These are phyloP conservation scores for Capillidium heterosporum DNA, from an alignment of 371 early-diverging fungal species.

Conservation along the genomic window DNA sequence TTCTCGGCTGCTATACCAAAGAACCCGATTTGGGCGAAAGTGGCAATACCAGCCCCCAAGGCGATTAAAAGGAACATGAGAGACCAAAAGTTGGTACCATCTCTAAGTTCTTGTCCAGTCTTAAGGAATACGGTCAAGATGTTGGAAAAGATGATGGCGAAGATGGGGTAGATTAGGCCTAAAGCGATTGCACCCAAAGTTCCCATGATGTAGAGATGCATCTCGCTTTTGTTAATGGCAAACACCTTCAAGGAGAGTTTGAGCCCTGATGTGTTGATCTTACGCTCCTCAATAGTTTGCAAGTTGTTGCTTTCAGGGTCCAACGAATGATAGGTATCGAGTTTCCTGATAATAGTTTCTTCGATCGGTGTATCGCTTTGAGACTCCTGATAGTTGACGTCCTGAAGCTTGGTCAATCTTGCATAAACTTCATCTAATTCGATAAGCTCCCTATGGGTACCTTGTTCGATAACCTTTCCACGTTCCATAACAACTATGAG, in stretches of 20 bases:
- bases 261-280: not conserved
- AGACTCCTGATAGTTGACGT: conserved; percentile 13
- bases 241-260: not conserved
- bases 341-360: not conserved
- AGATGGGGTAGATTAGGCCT: conserved; percentile 19
- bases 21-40: conserved; percentile 17
- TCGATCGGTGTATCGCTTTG: not conserved
- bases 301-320: too few relatives aligned
- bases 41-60: conserved; percentile 23
- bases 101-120: not conserved
- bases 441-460: conserved; percentile 45
- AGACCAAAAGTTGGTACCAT: conserved; percentile 48
- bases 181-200: conserved; percentile 10
- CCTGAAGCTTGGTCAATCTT: conserved; percentile 31
- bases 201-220: conserved; percentile 4
- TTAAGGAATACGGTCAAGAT: conserved; percentile 20
- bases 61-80: conserved; percentile 55
- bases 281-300: not conserved
- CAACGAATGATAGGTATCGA: too few relatives aligned
- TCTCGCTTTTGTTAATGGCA: not conserved
- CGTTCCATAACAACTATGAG: conserved; percentile 59
- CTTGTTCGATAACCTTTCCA: conserved; percentile 50
- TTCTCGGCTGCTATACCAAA: conserved; percentile 31
- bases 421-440: conserved; percentile 28
- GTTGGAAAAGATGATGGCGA: conserved; percentile 28